Conservation (phyloP, 257 asterid species). For the Coffea canephora region DNA sequence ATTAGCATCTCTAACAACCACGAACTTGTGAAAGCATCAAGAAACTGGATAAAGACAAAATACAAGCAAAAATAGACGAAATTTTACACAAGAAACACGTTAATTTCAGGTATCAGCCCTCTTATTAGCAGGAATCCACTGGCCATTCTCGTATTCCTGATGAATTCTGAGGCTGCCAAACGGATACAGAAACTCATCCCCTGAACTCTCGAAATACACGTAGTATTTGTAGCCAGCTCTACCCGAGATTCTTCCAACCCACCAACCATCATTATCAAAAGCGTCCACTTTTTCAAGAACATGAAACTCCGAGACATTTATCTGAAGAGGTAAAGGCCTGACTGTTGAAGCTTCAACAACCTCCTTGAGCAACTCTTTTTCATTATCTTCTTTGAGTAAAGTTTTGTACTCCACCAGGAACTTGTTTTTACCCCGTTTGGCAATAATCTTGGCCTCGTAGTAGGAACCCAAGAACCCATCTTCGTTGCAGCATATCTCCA, state of each 20-base stretch:
- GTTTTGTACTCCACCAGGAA: slow-evolving; percentile 17
- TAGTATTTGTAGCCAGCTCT: neutral
- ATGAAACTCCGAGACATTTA: neutral
- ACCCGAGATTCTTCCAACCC: slow-evolving; percentile 21
- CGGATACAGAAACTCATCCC: slow-evolving; percentile 18
- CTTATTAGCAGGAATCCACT: slow-evolving; percentile 12
- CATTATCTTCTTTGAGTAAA: slow-evolving; percentile 15
- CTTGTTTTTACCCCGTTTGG: neutral
- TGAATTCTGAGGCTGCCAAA: slow-evolving; percentile 6
- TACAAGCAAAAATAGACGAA: neutral
- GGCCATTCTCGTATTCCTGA: slow-evolving; percentile 15
- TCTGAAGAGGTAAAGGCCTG: slow-evolving; percentile 15
- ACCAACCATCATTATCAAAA: slow-evolving; percentile 25
- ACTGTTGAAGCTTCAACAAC: slow-evolving; percentile 9
- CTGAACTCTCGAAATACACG: slow-evolving; percentile 22
- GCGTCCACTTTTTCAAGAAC: slow-evolving; percentile 14
- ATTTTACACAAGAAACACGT: neutral
- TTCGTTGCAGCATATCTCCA: slow-evolving; percentile 20
- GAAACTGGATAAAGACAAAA: neutral
- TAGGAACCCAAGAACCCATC: slow-evolving; percentile 24
- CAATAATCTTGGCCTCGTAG: slow-evolving; percentile 11
- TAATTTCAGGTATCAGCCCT: neutral
- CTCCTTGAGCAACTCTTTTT: neutral
- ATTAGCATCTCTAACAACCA: too few species aligned
- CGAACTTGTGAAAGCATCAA: neutral